Base-by-base conservation (phyloP, 2,329 filamentous ascomycete species). In the Ceratocystis eucalypticola region DNA sequence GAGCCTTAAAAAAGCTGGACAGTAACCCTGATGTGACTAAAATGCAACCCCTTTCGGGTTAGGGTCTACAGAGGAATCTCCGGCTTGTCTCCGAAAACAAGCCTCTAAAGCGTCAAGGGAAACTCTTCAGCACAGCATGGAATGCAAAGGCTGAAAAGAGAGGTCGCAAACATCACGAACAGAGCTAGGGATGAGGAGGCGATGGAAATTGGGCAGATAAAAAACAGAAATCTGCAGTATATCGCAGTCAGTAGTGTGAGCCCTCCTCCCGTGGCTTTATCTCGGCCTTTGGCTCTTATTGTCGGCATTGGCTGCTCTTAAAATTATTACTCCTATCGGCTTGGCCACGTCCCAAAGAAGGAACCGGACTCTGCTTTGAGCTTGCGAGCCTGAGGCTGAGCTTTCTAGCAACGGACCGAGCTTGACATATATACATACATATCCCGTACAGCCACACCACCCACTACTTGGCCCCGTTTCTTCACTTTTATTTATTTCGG, bases 11-110 rank as follows among this genome's bases (percentile, higher is more conserved):
- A 50, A 50, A 50, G 6, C 17, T 59, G 17, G 0, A 17, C 6
- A 20, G 17, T 30, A 59, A 59, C 53, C 53, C 53, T 59, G 53
- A 4, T 2, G 0, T 10, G 17, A 0, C 28, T 59, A 59, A 59
- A 59, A 30, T 30, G 0, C 28, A 59, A 59, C 53, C 28, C 1
- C 12, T 8, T 1, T 5, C 5, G 2, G 1, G 5, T 59, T 30
- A 33, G 53, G 53, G 25, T 59, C 15, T n/a, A 1, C 8, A 5
- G 5, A 37, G 28, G 4, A 17, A 8, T 30, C 25, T 59, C 53
- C 53, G 53, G 53, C 53, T n/a, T 59, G 53, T 6, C 53, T 37
- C 25, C 53, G 25, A 59, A 59, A 59, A 25, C 53, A 59, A 25
- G 25, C 3, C 30, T 1, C 28, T 17, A 15, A 22, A 17, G 48